Percentiles rank a stretch among this genome's conserved stretches.
Conservation (phyloP, 2,329 filamentous ascomycete genomes). For the Reticulascus tulasneorum region DNA sequence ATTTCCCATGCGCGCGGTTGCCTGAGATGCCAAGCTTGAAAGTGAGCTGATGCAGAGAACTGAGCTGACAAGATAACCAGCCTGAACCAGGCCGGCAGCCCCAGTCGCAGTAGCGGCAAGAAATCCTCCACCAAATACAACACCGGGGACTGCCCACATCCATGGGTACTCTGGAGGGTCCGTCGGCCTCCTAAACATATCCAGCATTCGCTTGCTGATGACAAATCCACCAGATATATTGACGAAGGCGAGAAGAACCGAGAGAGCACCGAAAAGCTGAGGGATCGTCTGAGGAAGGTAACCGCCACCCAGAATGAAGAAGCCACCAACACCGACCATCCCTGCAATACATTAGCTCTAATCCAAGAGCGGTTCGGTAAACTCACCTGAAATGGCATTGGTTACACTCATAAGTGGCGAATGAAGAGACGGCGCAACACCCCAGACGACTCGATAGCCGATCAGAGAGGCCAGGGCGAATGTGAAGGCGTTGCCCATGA, state of each 20-base stretch:
- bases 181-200: conserved; percentile 83
- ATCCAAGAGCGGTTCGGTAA: neutral
- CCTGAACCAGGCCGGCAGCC: conserved; percentile 79
- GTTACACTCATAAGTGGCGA: conserved; percentile 91
- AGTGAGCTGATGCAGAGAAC: conserved; percentile 82
- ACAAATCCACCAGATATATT: conserved; percentile 88
- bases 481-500: conserved; percentile 85
- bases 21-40: conserved; percentile 75
- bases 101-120: conserved; percentile 76
- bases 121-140: conserved; percentile 76
- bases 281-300: conserved; percentile 74
- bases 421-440: conserved; percentile 76
- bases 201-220: conserved; percentile 88
- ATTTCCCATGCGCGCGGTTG: conserved; percentile 80
- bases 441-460: conserved; percentile 86
- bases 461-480: conserved; percentile 81
- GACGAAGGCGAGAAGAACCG: conserved; percentile 80
- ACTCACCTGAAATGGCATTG: conserved; percentile 75
- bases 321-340: conserved; percentile 83
- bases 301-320: conserved; percentile 85
- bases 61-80: conserved; percentile 81
- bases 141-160: conserved; percentile 75
- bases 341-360: conserved; percentile 31
- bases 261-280: conserved; percentile 72
- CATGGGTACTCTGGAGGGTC: conserved; percentile 86